phyloP scores from a whole-genome alignment of 2,329 filamentous ascomycete species.

The Didymella exigua region DNA sequence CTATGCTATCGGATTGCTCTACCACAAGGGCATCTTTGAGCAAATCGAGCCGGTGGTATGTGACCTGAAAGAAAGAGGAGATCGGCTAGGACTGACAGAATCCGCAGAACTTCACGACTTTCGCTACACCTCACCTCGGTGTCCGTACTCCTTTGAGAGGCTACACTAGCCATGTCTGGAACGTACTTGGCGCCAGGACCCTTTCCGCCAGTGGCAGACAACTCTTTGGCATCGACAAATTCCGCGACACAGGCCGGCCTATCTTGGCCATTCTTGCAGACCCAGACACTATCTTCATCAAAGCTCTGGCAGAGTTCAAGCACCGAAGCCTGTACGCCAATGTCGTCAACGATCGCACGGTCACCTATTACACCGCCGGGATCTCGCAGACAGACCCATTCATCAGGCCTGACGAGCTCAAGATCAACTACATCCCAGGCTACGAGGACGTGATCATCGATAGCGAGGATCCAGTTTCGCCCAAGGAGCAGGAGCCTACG shows the following conservation, averaged over 20 bases:
- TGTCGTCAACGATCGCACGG: conserved; percentile 81
- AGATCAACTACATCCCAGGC: conserved; percentile 74
- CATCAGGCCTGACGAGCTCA: conserved; percentile 67
- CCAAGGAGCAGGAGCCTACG: conserved; percentile 46
- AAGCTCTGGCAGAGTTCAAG: conserved; percentile 75
- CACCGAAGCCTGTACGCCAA: conserved; percentile 83
- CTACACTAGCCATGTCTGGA: conserved; percentile 60
- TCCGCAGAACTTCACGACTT: conserved; percentile 85
- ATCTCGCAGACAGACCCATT: conserved; percentile 82
- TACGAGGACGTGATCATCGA: conserved; percentile 80
- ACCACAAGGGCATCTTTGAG: conserved; percentile 80
- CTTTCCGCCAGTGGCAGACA: conserved; percentile 85
- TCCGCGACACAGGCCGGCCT: conserved; percentile 80
- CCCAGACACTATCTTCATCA: conserved; percentile 82
- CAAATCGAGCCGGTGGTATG: conserved; percentile 77
- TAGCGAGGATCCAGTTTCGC: conserved; percentile 63
- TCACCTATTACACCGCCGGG: conserved; percentile 80
- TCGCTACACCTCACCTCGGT: conserved; percentile 77
- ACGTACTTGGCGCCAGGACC: conserved; percentile 80
- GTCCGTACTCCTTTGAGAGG: conserved; percentile 53
- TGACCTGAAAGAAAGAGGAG: conserved; percentile 29
- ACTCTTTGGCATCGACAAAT: conserved; percentile 84
- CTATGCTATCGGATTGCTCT: conserved; percentile 83
- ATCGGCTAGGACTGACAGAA: conserved; percentile 15
- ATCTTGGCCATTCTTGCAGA: conserved; percentile 83